Evolutionary conservation across 176 grass and related monocot genomes (phyloP).

Genomic region (Avena insularis): DNA sequence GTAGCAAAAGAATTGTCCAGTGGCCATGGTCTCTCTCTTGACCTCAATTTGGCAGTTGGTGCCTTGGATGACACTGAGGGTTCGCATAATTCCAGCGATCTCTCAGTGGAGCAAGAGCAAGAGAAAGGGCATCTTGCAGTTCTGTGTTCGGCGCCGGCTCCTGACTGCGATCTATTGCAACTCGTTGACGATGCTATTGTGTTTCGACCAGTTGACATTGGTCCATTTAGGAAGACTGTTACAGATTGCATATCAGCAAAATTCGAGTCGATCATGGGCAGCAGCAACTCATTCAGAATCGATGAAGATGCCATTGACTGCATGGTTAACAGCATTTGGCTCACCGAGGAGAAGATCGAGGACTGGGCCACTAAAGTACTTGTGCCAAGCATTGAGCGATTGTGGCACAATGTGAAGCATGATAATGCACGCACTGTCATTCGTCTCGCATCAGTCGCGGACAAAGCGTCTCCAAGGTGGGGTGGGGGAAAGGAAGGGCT

Average conservation of each 20-base stretch:
- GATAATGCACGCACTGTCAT: slow-evolving; percentile 29
- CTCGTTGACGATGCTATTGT: slow-evolving; percentile 74
- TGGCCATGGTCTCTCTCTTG: slow-evolving; percentile 64
- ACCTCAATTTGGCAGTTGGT: slow-evolving; percentile 81
- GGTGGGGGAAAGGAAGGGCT: slow-evolving; percentile 53
- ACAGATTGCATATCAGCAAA: slow-evolving; percentile 67
- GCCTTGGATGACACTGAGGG: slow-evolving; percentile 71
- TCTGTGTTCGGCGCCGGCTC: slow-evolving; percentile 55
- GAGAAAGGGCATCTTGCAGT: slow-evolving; percentile 66
- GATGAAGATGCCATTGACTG: slow-evolving; percentile 87
- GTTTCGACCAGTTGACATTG: slow-evolving; percentile 78
- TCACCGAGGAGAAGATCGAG: slow-evolving; percentile 63
- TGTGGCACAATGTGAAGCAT: slow-evolving; percentile 63
- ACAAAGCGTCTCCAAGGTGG: slow-evolving; percentile 39
- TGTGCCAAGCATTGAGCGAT: slow-evolving; percentile 63
- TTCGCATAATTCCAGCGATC: slow-evolving; percentile 85
- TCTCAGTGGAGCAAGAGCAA: slow-evolving; percentile 85
- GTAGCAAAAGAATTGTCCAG: slow-evolving; percentile 63
- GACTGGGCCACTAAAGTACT: slow-evolving; percentile 73
- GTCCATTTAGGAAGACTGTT: slow-evolving; percentile 54
- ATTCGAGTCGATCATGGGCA: slow-evolving; percentile 57
- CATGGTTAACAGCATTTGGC: slow-evolving; percentile 66
- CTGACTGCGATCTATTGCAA: slow-evolving; percentile 59
- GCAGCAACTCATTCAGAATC: slow-evolving; percentile 57
- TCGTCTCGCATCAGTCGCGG: slow-evolving; percentile 51